Base-by-base conservation (phyloP, 139 green algal genomes). In the Chlorella sp. region DNA sequence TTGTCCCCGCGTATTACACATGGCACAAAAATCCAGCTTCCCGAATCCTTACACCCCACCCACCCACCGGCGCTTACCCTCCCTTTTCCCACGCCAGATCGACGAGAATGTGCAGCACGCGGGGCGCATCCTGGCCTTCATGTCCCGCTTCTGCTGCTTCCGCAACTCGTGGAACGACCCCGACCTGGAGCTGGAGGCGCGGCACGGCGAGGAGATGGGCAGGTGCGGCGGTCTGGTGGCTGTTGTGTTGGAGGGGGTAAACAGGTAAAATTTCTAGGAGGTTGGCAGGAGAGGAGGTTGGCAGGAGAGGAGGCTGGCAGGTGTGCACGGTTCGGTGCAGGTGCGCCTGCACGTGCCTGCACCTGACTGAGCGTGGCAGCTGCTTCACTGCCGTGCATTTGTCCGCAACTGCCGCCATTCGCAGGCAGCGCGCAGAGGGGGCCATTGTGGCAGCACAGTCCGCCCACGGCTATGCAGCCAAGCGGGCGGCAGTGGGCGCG, bases 51-150 rank as follows among this genome's bases (percentile, higher is more conserved):
- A 11, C 17, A 39, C 70, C 38, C 39, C 25, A 36, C 38, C 70
- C 55, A 20, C n/a, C 11, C 36, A 34, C n/a, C n/a, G n/a, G n/a
- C n/a, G n/a, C n/a, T n/a, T n/a, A n/a, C n/a, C n/a, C n/a, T n/a
- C n/a, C n/a, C n/a, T n/a, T 30, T 17, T 5, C 21, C 12, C 38
- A 21, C 36, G 1, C 26, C 75, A 89, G 79, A 82, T 89, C 20
- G 79, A 83, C 26, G 63, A 71, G 15, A 51, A 89, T 12, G 85
- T 89, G 73, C 39, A 82, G 38, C 83, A 87, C n/a, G 68, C 85
- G 5, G 44, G 57, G 26, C 82, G 85, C 47, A 57, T 89, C 39
- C 26, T 89, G 51, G 13, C 18, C 6, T 89, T 88, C 80, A 89
- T 89, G 85, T 28, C 23, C 34, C 73, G 85, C 44, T 79, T 32